Base-by-base conservation (phyloP, 2,329 filamentous ascomycete species). In the Nemania sp. region DNA sequence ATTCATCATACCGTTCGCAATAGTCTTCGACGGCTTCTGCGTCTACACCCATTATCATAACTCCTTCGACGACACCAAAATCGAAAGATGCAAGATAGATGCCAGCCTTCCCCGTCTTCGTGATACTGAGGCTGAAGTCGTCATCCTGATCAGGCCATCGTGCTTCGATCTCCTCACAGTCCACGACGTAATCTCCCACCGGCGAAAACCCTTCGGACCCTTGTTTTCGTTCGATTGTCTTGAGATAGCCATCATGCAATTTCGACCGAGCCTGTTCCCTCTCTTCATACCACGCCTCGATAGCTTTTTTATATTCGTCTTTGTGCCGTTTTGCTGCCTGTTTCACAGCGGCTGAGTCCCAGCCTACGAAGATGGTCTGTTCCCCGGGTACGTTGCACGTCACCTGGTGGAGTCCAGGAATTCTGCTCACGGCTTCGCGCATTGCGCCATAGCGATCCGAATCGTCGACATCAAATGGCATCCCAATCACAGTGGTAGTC, bases 31-130 rank as follows among this genome's bases (percentile, higher is more conserved):
- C 43, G 30, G 53, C 44, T 23, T 57, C 52, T 52, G 66, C 54
- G 48, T 67, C 60, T 19, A 54, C 54, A 2, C 64, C 61, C 12
- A 69, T 42, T 3, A 68, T 48, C 64, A 70, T 68, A 19, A 67
- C 57, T 31, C 68, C 67, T 22, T 68, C 56, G 4, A 70, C 28
- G 22, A 67, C 51, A 15, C 69, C 63, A 52, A 70, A 68, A 49
- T 71, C 57, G 40, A 71, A 68, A 14, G 61, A 57, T 31, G 56
- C 66, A 50, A 65, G 56, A 55, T 63, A 70, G 42, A 70, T 50
- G 31, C 64, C 64, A 3, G 60, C 43, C 11, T 61, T 56, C 15
- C 58, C 53, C 17, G 65, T 67, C 22, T 56, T 45, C 4, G 45
- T 49, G 20, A 70, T 59, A 41, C 68, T 57, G 28, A 71, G 55